Evolutionary conservation across 2,329 filamentous ascomycete species (phyloP).

Genomic region (Parastagonospora avenae): DNA sequence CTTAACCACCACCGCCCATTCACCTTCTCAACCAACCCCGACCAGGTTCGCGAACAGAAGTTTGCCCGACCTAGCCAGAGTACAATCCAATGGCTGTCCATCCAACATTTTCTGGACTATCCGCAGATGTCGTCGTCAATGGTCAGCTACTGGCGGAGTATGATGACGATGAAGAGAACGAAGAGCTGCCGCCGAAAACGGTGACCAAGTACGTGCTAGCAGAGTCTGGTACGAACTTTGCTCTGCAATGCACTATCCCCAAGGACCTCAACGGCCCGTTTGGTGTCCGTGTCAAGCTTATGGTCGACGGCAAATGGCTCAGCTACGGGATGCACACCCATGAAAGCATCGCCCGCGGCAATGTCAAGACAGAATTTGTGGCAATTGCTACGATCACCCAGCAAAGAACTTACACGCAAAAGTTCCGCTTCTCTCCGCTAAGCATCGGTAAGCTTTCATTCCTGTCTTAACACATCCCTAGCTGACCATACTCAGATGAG

Average conservation of each 20-base stretch:
- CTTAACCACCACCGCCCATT: too few relatives aligned
- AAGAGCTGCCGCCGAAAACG: background rate
- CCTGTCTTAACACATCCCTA: too few relatives aligned
- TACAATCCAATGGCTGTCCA: constrained; percentile 14
- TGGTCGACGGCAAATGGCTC: constrained; percentile 9
- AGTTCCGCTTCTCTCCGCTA: background rate
- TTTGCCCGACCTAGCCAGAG: background rate
- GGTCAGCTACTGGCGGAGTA: constrained; percentile 8
- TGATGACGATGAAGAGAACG: constrained; percentile 1
- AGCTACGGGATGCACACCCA: background rate
- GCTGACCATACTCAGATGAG: background rate
- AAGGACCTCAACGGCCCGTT: constrained; percentile 1
- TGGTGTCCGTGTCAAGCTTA: constrained; percentile 5
- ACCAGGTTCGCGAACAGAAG: too few relatives aligned
- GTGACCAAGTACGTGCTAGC: constrained; percentile 11
- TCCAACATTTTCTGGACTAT: constrained; percentile 4
- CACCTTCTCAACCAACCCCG: too few relatives aligned
- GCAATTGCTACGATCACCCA: background rate
- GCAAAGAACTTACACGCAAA: background rate
- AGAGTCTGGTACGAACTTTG: constrained; percentile 6
- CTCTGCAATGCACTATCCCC: constrained; percentile 6
- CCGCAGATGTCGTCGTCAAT: constrained; percentile 15
- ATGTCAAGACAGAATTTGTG: background rate
- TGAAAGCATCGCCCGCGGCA: background rate
- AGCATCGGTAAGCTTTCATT: background rate